Percentiles rank a stretch among this genome's conserved stretches.
These are phyloP conservation scores for Salix dunnii DNA, from an alignment of 345 rosid genomes.

Conservation along the genomic window DNA sequence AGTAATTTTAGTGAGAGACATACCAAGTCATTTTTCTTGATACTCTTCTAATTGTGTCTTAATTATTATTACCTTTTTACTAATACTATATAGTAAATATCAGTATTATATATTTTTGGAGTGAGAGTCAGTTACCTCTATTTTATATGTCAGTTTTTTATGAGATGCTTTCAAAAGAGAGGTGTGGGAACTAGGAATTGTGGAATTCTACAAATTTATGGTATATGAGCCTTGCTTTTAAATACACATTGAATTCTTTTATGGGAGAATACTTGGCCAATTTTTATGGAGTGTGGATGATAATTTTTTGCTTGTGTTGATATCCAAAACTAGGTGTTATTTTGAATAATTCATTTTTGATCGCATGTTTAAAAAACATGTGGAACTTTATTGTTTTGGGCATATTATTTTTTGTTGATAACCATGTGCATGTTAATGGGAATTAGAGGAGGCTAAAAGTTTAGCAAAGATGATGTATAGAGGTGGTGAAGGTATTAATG, in stretches of 20 bases:
- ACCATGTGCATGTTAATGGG: constrained; percentile 36
- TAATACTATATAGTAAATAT: not conserved
- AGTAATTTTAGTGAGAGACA: not conserved
- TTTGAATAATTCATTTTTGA: not conserved
- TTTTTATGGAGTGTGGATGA: not conserved
- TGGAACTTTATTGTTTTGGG: not conserved
- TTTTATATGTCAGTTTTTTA: not conserved
- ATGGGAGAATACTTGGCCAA: not conserved
- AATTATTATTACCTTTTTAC: not conserved
- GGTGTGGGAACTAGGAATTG: no score
- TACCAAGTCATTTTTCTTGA: not conserved
- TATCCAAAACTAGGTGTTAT: not conserved
- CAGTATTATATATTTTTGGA: not conserved
- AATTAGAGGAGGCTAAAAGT: constrained; percentile 87
- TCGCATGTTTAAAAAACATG: not conserved
- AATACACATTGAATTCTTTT: not conserved
- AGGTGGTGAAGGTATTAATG: constrained; percentile 70
- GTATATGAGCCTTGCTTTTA: not conserved
- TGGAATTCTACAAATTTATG: not conserved
- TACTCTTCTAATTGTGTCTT: not conserved
- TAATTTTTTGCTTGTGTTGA: not conserved
- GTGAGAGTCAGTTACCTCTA: not conserved
- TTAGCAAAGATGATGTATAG: constrained; percentile 84
- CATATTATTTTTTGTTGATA: not conserved
- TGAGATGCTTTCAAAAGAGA: no score